Conservation (phyloP, 768 basidiomycete species). For the Tephrocybe rancida region DNA sequence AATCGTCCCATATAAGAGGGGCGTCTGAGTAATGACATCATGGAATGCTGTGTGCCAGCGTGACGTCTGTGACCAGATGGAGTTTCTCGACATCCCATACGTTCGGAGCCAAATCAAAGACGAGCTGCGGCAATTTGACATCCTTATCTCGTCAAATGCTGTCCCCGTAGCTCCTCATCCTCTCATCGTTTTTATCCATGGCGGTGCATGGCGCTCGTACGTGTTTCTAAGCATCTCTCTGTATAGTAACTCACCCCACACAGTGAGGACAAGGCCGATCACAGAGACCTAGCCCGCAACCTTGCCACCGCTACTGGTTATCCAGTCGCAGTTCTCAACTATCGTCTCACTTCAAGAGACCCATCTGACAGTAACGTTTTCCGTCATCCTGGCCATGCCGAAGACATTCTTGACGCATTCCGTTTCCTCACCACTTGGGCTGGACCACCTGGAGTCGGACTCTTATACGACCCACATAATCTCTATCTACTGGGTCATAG, state of each 20-base stretch:
- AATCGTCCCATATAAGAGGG: not conserved
- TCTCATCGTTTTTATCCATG: conserved; percentile 75
- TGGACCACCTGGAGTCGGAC: conserved; percentile 29
- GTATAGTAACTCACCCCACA: not conserved
- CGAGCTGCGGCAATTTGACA: conserved; percentile 53
- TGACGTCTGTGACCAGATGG: conserved; percentile 22
- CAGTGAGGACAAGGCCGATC: conserved; percentile 76
- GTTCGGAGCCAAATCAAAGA: conserved; percentile 22
- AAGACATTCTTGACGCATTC: conserved; percentile 66
- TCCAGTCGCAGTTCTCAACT: conserved; percentile 76
- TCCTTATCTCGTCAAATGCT: conserved; percentile 40
- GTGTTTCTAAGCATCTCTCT: conserved; percentile 23
- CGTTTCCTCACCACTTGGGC: conserved; percentile 54
- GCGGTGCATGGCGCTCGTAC: conserved; percentile 84
- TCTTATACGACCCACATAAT: conserved; percentile 36
- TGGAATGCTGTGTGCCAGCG: not conserved
- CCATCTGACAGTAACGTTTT: conserved; percentile 39
- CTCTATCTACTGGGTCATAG: conserved; percentile 78
- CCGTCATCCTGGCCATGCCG: conserved; percentile 70
- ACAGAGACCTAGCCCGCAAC: conserved; percentile 52
- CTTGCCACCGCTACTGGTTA: conserved; percentile 51
- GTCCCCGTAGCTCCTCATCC: conserved; percentile 7
- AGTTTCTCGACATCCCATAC: conserved; percentile 43
- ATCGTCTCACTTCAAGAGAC: conserved; percentile 61
- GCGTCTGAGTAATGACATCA: conserved; percentile 16